Percentiles rank a stretch among this genome's conserved stretches.
phyloP scores from a whole-genome alignment of 2,329 filamentous ascomycete species.

The Pleoardoris graminearum region DNA sequence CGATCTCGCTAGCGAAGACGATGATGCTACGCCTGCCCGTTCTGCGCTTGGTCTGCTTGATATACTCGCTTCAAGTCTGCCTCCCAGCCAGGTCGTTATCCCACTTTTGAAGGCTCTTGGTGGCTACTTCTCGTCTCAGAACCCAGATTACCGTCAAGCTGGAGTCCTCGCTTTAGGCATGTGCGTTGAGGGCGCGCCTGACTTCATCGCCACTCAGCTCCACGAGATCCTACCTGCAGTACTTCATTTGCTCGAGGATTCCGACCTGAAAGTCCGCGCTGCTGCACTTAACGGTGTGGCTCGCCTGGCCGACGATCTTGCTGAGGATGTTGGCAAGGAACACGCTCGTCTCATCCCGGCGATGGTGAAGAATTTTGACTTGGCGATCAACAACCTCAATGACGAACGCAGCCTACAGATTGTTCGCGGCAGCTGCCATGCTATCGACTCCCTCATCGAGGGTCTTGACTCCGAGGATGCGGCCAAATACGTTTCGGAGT shows the following conservation, averaged over 20 bases:
- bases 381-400: conserved; percentile 70
- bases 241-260: conserved; percentile 79
- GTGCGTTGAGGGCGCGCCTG: conserved; percentile 93
- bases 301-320: conserved; percentile 88
- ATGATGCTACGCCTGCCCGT: conserved; percentile 82
- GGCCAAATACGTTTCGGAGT: conserved; percentile 76
- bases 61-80: conserved; percentile 82
- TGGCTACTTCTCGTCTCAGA: conserved; percentile 72
- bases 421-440: conserved; percentile 85
- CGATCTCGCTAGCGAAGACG: conserved; percentile 70
- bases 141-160: conserved; percentile 82
- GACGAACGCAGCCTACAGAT: conserved; percentile 80
- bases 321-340: conserved; percentile 84
- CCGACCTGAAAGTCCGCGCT: conserved; percentile 81
- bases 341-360: conserved; percentile 83
- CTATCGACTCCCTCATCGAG: conserved; percentile 88
- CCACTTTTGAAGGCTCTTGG: conserved; percentile 86
- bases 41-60: conserved; percentile 87
- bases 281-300: conserved; percentile 86
- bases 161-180: conserved; percentile 91
- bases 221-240: conserved; percentile 83
- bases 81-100: conserved; percentile 91
- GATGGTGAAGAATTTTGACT: conserved; percentile 85
- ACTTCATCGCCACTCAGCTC: conserved; percentile 95
- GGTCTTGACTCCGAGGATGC: conserved; percentile 81